phyloP scores from a whole-genome alignment of 176 grass and related monocot genomes.

The Aegilops longissima region DNA sequence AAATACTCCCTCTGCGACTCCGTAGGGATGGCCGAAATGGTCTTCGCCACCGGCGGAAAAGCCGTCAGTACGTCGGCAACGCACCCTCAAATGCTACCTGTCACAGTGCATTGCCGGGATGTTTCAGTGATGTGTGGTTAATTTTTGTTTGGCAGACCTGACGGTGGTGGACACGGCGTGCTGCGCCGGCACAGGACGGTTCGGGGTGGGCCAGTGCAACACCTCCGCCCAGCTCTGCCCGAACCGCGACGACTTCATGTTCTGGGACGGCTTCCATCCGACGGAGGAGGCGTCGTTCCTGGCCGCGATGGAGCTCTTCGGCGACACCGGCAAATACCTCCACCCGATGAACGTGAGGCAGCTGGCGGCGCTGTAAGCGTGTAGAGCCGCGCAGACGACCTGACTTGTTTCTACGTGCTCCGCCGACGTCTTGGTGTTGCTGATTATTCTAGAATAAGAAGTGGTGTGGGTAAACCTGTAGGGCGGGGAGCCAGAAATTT shows the following conservation, averaged over 20 bases:
- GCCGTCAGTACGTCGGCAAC: background rate
- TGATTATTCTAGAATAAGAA: no score
- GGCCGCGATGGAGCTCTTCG: constrained; percentile 28
- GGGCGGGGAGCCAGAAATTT: no score
- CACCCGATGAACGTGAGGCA: constrained; percentile 63
- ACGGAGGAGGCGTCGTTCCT: constrained; percentile 31
- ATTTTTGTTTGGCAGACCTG: constrained; percentile 7
- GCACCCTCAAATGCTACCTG: no score
- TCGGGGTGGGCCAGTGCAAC: background rate
- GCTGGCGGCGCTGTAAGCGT: constrained; percentile 36
- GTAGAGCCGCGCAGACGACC: background rate
- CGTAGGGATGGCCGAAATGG: background rate
- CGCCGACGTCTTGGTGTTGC: no score
- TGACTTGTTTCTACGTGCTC: no score
- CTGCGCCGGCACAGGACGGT: constrained; percentile 25
- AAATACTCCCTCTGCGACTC: constrained; percentile 46
- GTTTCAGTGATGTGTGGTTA: no score
- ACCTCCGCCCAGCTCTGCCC: constrained; percentile 16
- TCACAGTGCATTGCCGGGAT: no score
- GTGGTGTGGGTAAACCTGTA: no score
- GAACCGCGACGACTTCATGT: constrained; percentile 41
- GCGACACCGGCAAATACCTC: constrained; percentile 29
- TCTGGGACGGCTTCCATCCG: constrained; percentile 74
- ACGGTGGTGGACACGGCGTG: constrained; percentile 37
- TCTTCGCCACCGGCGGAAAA: background rate